These are phyloP conservation scores for Stromatinia cepivora DNA, from an alignment of 2,329 filamentous ascomycete species.

Conservation along the genomic window DNA sequence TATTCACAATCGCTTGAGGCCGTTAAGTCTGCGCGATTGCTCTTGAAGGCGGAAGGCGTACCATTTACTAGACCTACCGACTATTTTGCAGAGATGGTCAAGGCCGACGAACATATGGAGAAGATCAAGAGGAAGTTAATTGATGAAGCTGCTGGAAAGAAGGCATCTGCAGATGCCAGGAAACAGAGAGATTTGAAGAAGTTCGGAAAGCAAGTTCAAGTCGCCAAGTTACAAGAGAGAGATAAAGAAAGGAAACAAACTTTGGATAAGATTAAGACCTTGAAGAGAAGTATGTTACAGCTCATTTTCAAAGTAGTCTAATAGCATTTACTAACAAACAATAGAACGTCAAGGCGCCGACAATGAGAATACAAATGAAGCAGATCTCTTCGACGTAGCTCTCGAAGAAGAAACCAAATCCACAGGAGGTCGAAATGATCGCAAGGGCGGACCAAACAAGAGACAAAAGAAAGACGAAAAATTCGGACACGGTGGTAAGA, in stretches of 20 bases:
- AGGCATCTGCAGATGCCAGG: constrained; percentile 86
- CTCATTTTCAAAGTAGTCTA: constrained; percentile 7
- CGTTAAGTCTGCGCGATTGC: constrained; percentile 68
- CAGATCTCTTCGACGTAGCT: constrained; percentile 87
- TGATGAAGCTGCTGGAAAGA: constrained; percentile 88
- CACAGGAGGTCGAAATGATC: constrained; percentile 27
- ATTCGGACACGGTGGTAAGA: constrained; percentile 95
- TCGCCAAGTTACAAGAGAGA: constrained; percentile 92
- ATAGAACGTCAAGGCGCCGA: constrained; percentile 79
- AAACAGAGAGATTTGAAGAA: constrained; percentile 96
- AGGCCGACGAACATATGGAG: constrained; percentile 97
- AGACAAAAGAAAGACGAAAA: constrained; percentile 93
- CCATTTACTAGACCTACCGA: constrained; percentile 87
- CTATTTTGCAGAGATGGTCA: constrained; percentile 99
- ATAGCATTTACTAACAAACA: constrained; percentile 33
- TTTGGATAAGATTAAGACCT: constrained; percentile 87
- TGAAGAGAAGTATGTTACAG: constrained; percentile 86
- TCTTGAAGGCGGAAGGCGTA: constrained; percentile 77
- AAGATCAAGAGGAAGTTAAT: constrained; percentile 92
- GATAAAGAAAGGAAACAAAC: constrained; percentile 90
- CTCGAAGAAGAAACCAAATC: constrained; percentile 57
- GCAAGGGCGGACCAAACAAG: constrained; percentile 59
- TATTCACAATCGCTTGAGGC: constrained; percentile 86
- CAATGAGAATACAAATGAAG: constrained; percentile 63
- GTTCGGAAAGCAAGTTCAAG: constrained; percentile 97